phyloP scores from a whole-genome alignment of 768 basidiomycete genomes.

The Paxillus involutus region DNA sequence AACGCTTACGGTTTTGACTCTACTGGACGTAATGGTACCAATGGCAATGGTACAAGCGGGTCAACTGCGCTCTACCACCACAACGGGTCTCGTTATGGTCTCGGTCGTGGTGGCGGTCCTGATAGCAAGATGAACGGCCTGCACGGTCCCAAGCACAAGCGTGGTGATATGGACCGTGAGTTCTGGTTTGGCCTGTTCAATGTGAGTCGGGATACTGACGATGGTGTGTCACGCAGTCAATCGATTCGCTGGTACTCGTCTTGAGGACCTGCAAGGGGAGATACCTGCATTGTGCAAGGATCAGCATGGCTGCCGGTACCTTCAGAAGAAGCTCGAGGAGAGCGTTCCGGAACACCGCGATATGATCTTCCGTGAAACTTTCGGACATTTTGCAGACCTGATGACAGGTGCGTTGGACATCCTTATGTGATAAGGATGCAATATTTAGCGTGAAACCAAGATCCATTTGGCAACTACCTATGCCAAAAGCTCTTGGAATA shows the following conservation, averaged over 20 bases:
- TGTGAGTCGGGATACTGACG: background rate
- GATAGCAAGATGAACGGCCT: conserved; percentile 87
- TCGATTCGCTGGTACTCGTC: conserved; percentile 91
- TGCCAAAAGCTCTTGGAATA: conserved; percentile 98
- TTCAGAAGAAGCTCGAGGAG: conserved; percentile 99
- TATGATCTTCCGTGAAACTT: conserved; percentile 99
- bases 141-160: conserved; percentile 92
- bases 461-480: conserved; percentile 98
- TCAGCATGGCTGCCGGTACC: conserved; percentile 96
- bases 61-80: conserved; percentile 80
- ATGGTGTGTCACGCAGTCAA: conserved; percentile 59
- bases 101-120: conserved; percentile 55
- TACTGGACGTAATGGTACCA: conserved; percentile 37
- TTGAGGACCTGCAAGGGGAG: conserved; percentile 95
- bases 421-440: background rate
- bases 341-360: conserved; percentile 94
- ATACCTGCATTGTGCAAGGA: conserved; percentile 95
- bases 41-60: conserved; percentile 45
- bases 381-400: conserved; percentile 94
- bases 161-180: conserved; percentile 89
- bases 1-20: conserved; percentile 59
- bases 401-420: conserved; percentile 76
- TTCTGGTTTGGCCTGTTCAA: conserved; percentile 35
- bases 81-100: conserved; percentile 73
- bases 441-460: conserved; percentile 36